Evolutionary conservation across 805 yeast species (phyloP).

Genomic region (Myxozyma vanderwaltii): DNA sequence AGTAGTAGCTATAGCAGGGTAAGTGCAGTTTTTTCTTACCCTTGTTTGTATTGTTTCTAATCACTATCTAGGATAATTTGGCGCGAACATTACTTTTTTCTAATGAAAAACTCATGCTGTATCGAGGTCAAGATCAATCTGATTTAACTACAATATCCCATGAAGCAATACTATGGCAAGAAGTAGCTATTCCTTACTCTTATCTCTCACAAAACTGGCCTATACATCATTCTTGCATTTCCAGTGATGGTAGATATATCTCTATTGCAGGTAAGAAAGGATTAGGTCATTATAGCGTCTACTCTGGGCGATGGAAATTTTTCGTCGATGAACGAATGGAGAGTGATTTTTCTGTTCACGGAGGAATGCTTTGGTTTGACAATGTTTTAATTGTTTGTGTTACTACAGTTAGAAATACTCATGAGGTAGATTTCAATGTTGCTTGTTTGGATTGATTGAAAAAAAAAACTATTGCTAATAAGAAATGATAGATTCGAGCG

Average conservation of each 20-base stretch:
- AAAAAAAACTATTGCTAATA: background rate
- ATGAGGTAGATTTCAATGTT: constrained; percentile 20
- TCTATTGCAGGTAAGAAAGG: constrained; percentile 56
- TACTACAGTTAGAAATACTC: constrained; percentile 36
- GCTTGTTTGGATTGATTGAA: too few relatives aligned
- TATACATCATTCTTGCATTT: constrained; percentile 47
- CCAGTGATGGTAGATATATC: constrained; percentile 52
- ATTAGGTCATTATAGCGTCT: constrained; percentile 47
- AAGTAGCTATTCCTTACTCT: constrained; percentile 49
- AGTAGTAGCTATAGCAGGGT: constrained; percentile 27
- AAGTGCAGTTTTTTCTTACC: background rate
- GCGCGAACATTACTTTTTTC: constrained; percentile 49
- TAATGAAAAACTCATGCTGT: constrained; percentile 48
- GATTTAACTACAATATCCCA: constrained; percentile 46
- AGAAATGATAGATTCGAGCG: constrained; percentile 40
- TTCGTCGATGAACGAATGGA: constrained; percentile 45
- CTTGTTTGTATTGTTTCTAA: background rate
- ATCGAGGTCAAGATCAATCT: constrained; percentile 52
- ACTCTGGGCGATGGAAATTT: constrained; percentile 52
- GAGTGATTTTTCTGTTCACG: constrained; percentile 43
- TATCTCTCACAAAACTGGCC: constrained; percentile 52
- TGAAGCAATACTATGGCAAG: constrained; percentile 52
- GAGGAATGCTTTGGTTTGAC: constrained; percentile 47
- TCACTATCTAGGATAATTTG: constrained; percentile 39
- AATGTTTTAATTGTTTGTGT: constrained; percentile 43